These are phyloP conservation scores for Trichoderma atroviride DNA, from an alignment of 2,329 filamentous ascomycete genomes.

Conservation along the genomic window DNA sequence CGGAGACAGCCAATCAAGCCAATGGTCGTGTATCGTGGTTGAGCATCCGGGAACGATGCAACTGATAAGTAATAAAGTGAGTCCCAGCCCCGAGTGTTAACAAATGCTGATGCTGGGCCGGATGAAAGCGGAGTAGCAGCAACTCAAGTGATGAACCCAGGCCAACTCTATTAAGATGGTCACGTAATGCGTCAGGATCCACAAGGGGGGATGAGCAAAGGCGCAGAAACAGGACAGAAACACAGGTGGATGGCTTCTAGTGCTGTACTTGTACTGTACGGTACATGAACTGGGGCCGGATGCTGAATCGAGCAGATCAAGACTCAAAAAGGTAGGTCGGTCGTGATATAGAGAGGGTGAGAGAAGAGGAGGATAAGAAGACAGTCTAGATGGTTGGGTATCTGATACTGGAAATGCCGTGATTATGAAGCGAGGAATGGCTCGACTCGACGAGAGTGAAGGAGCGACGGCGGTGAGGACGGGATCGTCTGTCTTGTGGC, in stretches of 20 bases:
- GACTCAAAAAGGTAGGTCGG: background rate
- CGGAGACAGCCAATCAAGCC: background rate
- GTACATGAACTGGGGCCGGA: background rate
- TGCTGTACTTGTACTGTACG: background rate
- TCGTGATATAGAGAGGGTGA: background rate
- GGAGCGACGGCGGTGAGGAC: slow-evolving; percentile 20
- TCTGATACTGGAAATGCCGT: background rate
- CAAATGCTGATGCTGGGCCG: slow-evolving; percentile 4
- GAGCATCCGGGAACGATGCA: slow-evolving; percentile 10
- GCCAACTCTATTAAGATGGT: slow-evolving; percentile 13
- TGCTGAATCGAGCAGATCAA: background rate
- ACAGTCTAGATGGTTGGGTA: background rate
- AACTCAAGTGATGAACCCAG: slow-evolving; percentile 7
- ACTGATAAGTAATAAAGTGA: background rate
- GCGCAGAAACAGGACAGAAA: background rate
- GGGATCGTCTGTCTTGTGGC: slow-evolving; percentile 22
- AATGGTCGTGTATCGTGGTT: background rate
- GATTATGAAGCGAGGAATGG: background rate
- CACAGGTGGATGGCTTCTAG: background rate
- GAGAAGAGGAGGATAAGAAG: background rate
- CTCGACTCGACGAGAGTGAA: slow-evolving; percentile 1
- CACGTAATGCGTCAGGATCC: slow-evolving; percentile 20
- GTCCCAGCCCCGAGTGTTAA: background rate
- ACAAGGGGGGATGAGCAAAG: background rate
- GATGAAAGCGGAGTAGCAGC: slow-evolving; percentile 4